phyloP scores from a whole-genome alignment of 148 eudicot species.

The Camellia granthamiana region DNA sequence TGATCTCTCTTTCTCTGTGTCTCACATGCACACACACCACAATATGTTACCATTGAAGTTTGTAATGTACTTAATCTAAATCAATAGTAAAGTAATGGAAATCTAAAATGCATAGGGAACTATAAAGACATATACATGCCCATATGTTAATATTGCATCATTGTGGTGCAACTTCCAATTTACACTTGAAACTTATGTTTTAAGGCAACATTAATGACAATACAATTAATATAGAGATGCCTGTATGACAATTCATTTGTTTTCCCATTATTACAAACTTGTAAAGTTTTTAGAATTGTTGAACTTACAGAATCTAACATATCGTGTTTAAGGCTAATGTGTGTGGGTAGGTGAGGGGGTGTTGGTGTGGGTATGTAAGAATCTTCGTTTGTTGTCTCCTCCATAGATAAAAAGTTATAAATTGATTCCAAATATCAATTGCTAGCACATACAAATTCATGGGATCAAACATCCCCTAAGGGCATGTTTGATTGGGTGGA shows the following conservation, averaged over 20 bases:
- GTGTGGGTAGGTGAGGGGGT: no score
- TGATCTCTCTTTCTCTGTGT: not conserved
- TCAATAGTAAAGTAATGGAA: not conserved
- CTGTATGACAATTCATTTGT: not conserved
- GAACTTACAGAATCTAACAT: not conserved
- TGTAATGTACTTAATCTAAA: not conserved
- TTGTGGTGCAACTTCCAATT: no score
- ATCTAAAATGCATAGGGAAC: not conserved
- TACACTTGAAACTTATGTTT: no score
- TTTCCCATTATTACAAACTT: not conserved
- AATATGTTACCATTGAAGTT: not conserved
- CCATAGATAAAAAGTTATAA: no score
- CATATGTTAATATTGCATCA: not conserved
- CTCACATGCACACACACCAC: not conserved
- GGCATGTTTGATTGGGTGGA: no score
- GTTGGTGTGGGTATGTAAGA: no score
- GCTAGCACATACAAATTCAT: no score
- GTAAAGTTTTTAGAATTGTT: not conserved
- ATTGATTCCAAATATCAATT: no score
- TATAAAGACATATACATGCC: not conserved
- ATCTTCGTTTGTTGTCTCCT: no score
- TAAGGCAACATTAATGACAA: no score
- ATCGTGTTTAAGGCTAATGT: no score
- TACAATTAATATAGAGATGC: not conserved
- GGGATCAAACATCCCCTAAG: no score